phyloP scores from a whole-genome alignment of 2,329 filamentous ascomycete species.

The Fusarium brevicatenulatum region DNA sequence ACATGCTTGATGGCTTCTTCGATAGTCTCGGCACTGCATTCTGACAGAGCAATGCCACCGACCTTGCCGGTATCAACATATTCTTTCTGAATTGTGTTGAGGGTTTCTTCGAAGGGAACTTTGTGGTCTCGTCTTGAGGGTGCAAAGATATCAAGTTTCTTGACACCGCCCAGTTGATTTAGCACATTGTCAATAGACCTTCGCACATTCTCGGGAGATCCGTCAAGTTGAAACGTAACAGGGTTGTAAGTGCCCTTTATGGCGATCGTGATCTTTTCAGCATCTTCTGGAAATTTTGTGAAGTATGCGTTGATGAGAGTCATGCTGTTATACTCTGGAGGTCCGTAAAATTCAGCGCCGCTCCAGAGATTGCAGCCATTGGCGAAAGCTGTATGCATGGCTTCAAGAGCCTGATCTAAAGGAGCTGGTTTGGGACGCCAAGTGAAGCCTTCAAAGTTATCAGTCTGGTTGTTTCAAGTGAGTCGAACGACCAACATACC shows the following conservation, averaged over 20 bases:
- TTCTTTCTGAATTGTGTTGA: constrained; percentile 56
- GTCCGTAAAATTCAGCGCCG: constrained; percentile 73
- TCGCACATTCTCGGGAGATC: constrained; percentile 64
- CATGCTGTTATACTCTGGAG: constrained; percentile 66
- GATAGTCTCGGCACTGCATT: constrained; percentile 61
- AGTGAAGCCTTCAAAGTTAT: constrained; percentile 52
- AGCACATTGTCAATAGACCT: constrained; percentile 68
- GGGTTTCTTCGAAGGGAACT: constrained; percentile 56
- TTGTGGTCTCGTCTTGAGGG: constrained; percentile 66
- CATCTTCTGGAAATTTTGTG: constrained; percentile 70
- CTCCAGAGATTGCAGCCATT: constrained; percentile 66
- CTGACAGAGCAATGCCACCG: constrained; percentile 62
- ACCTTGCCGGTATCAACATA: constrained; percentile 64
- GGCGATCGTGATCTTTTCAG: constrained; percentile 67
- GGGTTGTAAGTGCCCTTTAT: constrained; percentile 67
- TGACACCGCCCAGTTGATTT: constrained; percentile 60
- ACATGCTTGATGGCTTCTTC: constrained; percentile 57
- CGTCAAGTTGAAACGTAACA: constrained; percentile 55
- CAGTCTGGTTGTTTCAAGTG: neutral
- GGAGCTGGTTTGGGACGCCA: constrained; percentile 54
- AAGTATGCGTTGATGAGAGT: constrained; percentile 71
- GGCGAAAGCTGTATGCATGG: constrained; percentile 63
- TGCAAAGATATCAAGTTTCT: constrained; percentile 70
- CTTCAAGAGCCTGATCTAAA: constrained; percentile 62
- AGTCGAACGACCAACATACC: constrained; percentile 46